phyloP scores from a whole-genome alignment of 2,329 filamentous ascomycete genomes.

The Colletotrichum sidae region DNA sequence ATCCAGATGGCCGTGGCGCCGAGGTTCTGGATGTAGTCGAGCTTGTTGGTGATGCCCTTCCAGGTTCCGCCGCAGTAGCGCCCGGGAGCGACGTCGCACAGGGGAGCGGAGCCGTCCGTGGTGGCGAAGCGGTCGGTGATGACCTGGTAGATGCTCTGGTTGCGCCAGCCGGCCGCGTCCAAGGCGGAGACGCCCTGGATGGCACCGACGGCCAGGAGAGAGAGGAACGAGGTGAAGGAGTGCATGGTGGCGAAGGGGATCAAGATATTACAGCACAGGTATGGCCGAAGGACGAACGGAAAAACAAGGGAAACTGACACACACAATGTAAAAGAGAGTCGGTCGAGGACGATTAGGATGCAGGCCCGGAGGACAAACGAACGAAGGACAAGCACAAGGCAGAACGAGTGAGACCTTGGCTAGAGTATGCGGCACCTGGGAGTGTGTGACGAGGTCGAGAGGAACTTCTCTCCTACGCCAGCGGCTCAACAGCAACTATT shows the following conservation, averaged over 20 bases:
- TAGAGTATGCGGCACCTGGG: conserved; percentile 14
- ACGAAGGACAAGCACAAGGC: conserved; percentile 26
- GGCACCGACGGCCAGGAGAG: conserved; percentile 25
- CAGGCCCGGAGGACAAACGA: conserved; percentile 3
- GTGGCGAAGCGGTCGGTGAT: conserved; percentile 57
- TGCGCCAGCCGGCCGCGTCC: conserved; percentile 49
- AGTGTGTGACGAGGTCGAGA: not conserved
- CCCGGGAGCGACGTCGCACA: conserved; percentile 42
- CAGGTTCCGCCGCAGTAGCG: conserved; percentile 64
- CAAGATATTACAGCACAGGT: not conserved
- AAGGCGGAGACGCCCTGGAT: conserved; percentile 40
- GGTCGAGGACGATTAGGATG: conserved; percentile 6
- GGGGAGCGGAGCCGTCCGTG: conserved; percentile 49
- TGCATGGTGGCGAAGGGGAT: conserved; percentile 14
- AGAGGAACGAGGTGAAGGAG: conserved; percentile 21
- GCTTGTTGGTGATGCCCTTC: conserved; percentile 58
- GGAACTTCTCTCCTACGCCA: not conserved
- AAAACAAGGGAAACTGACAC: not conserved
- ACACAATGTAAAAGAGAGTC: conserved; percentile 8
- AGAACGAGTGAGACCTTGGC: conserved; percentile 34
- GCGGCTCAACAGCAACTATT: not conserved
- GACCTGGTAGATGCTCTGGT: conserved; percentile 59
- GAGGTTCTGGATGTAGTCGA: conserved; percentile 63
- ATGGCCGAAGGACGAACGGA: no score
- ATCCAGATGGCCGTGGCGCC: conserved; percentile 59